Evolutionary conservation across 306 rosid genomes (phyloP), one percentile per base, ranked within the genome.

Genomic region (Begonia loranthoides): DNA sequence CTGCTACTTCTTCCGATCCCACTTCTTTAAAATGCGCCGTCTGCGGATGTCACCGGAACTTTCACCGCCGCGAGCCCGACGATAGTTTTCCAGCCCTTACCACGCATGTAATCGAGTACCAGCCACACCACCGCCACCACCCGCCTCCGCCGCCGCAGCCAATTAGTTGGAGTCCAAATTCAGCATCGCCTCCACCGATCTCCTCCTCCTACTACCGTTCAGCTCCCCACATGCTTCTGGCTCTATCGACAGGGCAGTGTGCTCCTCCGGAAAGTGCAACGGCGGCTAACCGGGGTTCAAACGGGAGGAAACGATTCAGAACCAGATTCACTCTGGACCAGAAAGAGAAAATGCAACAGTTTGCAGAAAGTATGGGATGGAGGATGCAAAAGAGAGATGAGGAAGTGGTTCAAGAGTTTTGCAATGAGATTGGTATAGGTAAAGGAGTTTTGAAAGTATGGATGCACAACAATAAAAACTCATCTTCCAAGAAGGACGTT

Each of bases 391-490:
- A 80, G 55, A 52, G 80, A 14, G 94, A 90, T n/a, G 94, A 90
- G 1, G 88, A 78, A 11, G 36, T 74, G 44, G 74, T 86, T 1
- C 65, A 19, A 14, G 86, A 75, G 41, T 83, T 90, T 17, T 86
- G 94, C 73, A 71, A 67, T 52, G 88, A 90, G 17, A 39, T 77
- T 24, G 95, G 93, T 0, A 78, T 86, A 0, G 88, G 82, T 9
- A 71, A 77, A 53, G 73, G 92, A 1, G 95, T 86, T 38, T 74
- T 90, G 45, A 86, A 86, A 55, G 99, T 90, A 9, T 90, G 96
- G 99, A 86, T 90, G 99, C 99, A 90, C 60, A 90, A 90, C 70
- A 90, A 90, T 59, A 90, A 90, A 70, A 86, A 78, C 76, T 76
- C 84, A 10, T 55, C 78, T 1, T 75, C 61, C 1, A 88, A 65